Evolutionary conservation across 768 basidiomycete genomes (phyloP), one percentile per base, ranked within the genome.

Genomic region (Boletus rufocinnamomeus): DNA sequence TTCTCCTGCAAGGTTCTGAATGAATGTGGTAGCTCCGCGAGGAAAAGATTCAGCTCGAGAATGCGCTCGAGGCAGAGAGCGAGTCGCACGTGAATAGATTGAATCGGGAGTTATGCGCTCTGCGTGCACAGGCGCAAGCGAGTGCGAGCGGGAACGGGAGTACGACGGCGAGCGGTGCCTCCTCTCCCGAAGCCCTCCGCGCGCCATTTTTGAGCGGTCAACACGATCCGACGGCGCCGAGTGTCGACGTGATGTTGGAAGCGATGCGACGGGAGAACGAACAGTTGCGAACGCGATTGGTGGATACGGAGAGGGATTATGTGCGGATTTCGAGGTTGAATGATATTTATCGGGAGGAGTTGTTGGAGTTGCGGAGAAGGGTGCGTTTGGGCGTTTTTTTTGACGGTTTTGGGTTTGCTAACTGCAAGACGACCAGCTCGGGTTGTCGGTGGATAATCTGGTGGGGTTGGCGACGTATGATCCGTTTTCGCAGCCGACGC

Each of bases 1-100:
- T 9, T 6, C 14, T 25, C 0, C 1, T 4, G 8, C 1, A 13
- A 6, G 28, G 43, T 41, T 23, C 49, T 51, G 45, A 40, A 49
- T 41, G 49, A 49, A 47, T 23, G 35, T 54, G n/a, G 4, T 56
- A 93, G 91, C 80, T 93, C 50, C 81, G 87, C 35, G 89, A 92
- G 68, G 91, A 94, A 74, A 94, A 94, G 67, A 88, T 93, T 47
- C 83, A 84, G 25, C 78, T 93, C 37, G 91, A 93, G 71, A 93
- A 93, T 67, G 82, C 78, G 2, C 81, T 91, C 37, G 91, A 94
- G 72, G 91, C 90, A 10, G 91, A 93, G 72, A 88, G 84, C n/a
- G 91, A 93, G 73, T 85, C 82, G 19, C 90, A 92, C 74, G 91
- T 93, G 57, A 92, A 91, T 63, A 76, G 84, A 55, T 77, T 93